phyloP scores from a whole-genome alignment of 108 stramenopile species.

The Discostella pseudostelligera region DNA sequence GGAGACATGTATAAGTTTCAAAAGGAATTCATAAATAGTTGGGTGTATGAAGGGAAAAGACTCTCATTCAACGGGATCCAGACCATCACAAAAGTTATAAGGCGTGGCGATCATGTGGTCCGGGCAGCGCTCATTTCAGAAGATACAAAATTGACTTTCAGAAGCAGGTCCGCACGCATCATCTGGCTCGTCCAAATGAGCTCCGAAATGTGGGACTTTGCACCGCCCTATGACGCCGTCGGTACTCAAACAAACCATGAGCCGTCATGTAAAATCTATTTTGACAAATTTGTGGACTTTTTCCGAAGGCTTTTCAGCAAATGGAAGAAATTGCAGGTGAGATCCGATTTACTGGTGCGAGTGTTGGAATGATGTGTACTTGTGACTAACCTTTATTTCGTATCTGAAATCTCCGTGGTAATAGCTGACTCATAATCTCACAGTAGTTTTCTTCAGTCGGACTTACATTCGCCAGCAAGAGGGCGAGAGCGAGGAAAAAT shows the following conservation, averaged over 20 bases:
- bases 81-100: constrained; percentile 71
- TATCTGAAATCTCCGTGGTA: constrained; percentile 4
- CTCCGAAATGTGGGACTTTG: constrained; percentile 97
- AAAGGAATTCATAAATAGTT: constrained; percentile 56
- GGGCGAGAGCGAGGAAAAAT: constrained; percentile 14
- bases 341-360: constrained; percentile 1
- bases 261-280: constrained; percentile 74
- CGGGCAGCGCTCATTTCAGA: constrained; percentile 80
- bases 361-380: too few relatives aligned
- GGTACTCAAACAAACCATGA: constrained; percentile 49
- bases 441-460: constrained; percentile 93
- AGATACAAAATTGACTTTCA: constrained; percentile 88
- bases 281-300: constrained; percentile 83
- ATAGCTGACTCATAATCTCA: constrained; percentile 88
- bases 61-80: constrained; percentile 59
- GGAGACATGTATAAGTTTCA: constrained; percentile 85
- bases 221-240: constrained; percentile 59
- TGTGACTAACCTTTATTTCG: background rate
- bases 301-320: constrained; percentile 70
- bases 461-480: constrained; percentile 55
- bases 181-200: constrained; percentile 97
- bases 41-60: constrained; percentile 87
- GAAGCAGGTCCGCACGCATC: constrained; percentile 90
- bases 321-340: constrained; percentile 80
- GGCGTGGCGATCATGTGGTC: constrained; percentile 59